phyloP scores from a whole-genome alignment of 1,139 yeast genomes.

The Magnusiomyces fungicola region DNA sequence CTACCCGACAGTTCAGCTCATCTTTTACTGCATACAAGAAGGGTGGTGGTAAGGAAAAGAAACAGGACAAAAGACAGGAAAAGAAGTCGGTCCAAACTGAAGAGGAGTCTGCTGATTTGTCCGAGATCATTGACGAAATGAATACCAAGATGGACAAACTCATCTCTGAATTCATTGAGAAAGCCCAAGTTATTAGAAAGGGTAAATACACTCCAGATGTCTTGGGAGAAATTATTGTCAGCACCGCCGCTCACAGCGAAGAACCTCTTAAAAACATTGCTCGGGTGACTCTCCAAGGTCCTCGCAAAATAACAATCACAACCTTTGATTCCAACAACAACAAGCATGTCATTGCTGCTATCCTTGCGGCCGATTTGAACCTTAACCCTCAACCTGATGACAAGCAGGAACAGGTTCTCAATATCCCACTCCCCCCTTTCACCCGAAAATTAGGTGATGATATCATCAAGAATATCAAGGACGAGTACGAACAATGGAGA shows the following conservation, averaged over 20 bases:
- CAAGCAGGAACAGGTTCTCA: conserved; percentile 62
- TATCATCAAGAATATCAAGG: conserved; percentile 50
- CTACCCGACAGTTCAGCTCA: neutral
- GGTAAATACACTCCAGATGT: conserved; percentile 62
- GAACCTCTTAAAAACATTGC: conserved; percentile 58
- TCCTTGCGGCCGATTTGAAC: conserved; percentile 60
- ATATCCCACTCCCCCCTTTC: conserved; percentile 67
- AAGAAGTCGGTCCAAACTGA: neutral
- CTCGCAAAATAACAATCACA: conserved; percentile 57
- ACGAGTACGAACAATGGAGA: conserved; percentile 55
- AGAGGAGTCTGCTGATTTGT: conserved; percentile 8
- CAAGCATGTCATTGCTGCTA: conserved; percentile 61
- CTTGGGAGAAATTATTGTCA: conserved; percentile 52
- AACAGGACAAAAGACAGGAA: neutral
- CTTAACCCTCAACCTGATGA: conserved; percentile 75
- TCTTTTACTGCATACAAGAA: neutral
- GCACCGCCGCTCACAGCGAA: conserved; percentile 41
- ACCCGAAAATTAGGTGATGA: conserved; percentile 62
- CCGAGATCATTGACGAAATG: conserved; percentile 28
- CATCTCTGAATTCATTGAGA: conserved; percentile 47
- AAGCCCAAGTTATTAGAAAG: conserved; percentile 53
- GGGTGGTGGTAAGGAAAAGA: neutral
- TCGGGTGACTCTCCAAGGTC: conserved; percentile 66
- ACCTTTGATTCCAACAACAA: conserved; percentile 75
- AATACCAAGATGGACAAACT: conserved; percentile 44